Base-by-base conservation (phyloP, 169 alveolate species). In the Theileria parva region DNA sequence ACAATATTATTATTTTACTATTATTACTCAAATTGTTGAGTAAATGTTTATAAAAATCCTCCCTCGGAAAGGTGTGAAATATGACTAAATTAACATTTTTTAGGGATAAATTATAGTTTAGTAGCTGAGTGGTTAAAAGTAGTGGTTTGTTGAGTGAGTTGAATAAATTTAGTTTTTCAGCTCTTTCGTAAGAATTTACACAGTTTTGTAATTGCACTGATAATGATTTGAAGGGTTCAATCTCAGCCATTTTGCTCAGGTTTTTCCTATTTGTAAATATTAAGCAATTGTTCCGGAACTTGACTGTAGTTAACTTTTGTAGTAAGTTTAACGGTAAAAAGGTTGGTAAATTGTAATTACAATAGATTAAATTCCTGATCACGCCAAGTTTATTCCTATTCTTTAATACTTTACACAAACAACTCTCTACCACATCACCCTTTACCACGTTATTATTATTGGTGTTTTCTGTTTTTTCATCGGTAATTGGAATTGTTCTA, bases 251-350 rank as follows among this genome's bases (percentile, higher is more conserved):
- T 9, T 75, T 61, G 34, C 64, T 79, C 74, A 61, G 65, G n/a
- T 83, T 85, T 19, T 77, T 19, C 53, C 89, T 55, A 28, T 83
- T 83, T 11, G 89, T 59, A 37, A 77, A 83, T 7, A 83, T 70
- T 65, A 83, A 67, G n/a, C 89, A 83, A 13, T 13, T 44, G 53
- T 44, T 44, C 73, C 77, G 64, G 39, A 60, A 37, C 23, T 77
- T 12, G 1, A 85, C 34, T 27, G 64, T 15, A 7, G 89, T 85
- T 17, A 51, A 3, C 37, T 76, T 83, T 13, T 44, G 53, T 44
- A 44, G 8, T 17, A 83, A 7, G 50, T 59, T 61, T 19, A 53
- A 68, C 0, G 89, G 89, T 30, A 74, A 25, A 50, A 83, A 68
- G 6, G 89, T 83, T 17, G 89, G 89, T 44, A 83, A 61, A 60